Conservation (phyloP, 2,329 filamentous ascomycete species). For the Thermomyces lanuginosus region DNA sequence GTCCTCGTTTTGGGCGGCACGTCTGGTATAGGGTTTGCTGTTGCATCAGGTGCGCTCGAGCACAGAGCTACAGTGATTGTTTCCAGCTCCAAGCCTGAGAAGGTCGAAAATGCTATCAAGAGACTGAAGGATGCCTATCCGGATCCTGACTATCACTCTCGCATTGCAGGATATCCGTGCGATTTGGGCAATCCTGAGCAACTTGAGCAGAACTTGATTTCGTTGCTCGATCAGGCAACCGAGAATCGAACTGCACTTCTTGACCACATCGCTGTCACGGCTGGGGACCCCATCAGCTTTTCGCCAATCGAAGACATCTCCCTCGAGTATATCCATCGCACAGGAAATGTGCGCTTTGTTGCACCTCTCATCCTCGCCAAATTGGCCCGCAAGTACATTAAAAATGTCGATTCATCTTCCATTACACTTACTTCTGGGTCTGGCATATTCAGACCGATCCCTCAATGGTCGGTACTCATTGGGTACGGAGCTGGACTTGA, state of each 20-base stretch:
- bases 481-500: conserved; percentile 13
- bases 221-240: conserved; percentile 12
- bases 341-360: conserved; percentile 19
- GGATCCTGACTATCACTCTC: conserved; percentile 14
- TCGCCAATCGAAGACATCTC: conserved; percentile 11
- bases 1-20: conserved; percentile 47
- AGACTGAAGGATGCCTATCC: conserved; percentile 31
- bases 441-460: conserved; percentile 17
- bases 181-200: conserved; percentile 31
- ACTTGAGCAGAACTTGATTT: conserved; percentile 32
- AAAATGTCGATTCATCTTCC: conserved; percentile 26
- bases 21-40: conserved; percentile 45
- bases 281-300: conserved; percentile 32
- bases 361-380: conserved; percentile 36
- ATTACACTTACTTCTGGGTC: conserved; percentile 36
- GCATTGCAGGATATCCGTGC: conserved; percentile 30
- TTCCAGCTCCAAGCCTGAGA: conserved; percentile 39
- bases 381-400: conserved; percentile 30
- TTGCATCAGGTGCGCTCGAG: conserved; percentile 42
- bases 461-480: conserved; percentile 17
- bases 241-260: conserved; percentile 14
- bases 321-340: conserved; percentile 10
- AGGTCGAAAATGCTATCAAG: conserved; percentile 33
- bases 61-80: conserved; percentile 42
- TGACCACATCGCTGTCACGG: conserved; percentile 44